Evolutionary conservation across 1,284 basidiomycete species (phyloP).

Genomic region (Sphagnurus paluster): DNA sequence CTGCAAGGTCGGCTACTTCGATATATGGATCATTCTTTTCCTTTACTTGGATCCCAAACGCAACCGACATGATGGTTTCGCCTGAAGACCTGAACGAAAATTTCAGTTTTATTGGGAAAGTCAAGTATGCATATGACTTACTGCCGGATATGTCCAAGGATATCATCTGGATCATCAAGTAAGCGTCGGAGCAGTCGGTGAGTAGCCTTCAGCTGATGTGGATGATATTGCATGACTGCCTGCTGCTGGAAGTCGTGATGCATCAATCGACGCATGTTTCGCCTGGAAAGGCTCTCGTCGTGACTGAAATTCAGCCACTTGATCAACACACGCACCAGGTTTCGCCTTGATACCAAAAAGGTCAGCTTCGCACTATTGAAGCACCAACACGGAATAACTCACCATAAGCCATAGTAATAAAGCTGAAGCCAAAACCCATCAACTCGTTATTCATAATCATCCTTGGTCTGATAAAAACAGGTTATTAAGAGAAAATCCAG

Average conservation of each 20-base stretch:
- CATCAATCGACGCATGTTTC: conserved; percentile 25
- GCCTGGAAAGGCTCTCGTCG: conserved; percentile 15
- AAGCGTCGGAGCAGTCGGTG: conserved; percentile 23
- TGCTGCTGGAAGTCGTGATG: conserved; percentile 25
- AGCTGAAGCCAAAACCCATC: conserved; percentile 23
- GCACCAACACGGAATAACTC: background rate
- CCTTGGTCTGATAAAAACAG: conserved; percentile 20
- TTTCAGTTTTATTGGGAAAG: background rate
- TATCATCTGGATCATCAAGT: conserved; percentile 22
- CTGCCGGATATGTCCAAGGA: conserved; percentile 25
- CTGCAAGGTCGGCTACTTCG: conserved; percentile 14
- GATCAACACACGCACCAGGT: conserved; percentile 22
- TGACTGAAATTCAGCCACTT: background rate
- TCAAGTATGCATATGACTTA: conserved; percentile 9
- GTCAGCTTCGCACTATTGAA: background rate
- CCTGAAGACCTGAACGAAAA: conserved; percentile 13
- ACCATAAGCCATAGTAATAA: conserved; percentile 30
- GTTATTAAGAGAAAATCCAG: background rate
- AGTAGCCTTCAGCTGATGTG: conserved; percentile 20
- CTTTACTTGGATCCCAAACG: conserved; percentile 25
- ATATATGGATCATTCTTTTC: conserved; percentile 22
- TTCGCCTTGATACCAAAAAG: conserved; percentile 18
- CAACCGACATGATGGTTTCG: conserved; percentile 20
- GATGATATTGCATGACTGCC: conserved; percentile 18
- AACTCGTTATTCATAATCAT: conserved; percentile 32